A percentile compares a stretch with the other conserved stretches of the same genome.
phyloP scores from a whole-genome alignment of 2,329 filamentous ascomycete genomes.

The Fusarium marasasianum region DNA sequence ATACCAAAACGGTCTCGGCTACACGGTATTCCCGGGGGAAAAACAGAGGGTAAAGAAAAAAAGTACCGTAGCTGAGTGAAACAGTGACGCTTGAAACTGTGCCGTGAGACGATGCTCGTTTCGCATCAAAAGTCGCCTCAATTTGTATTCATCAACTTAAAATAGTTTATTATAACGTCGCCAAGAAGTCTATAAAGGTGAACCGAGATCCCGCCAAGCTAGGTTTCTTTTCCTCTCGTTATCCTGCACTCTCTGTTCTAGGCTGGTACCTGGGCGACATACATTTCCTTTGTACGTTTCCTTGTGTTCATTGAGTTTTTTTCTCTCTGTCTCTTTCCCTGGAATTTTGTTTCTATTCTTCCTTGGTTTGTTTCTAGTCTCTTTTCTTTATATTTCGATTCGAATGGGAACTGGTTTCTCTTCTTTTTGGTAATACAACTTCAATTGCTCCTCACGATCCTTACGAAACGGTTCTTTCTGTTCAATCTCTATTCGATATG shows the following conservation, averaged over 20 bases:
- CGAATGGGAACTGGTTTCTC: conserved; percentile 11
- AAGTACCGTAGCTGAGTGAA: conserved; percentile 2
- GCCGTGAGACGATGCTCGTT: conserved; percentile 9
- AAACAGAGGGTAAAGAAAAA: no score
- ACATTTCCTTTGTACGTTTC: conserved; percentile 15
- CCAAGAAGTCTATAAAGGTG: background rate
- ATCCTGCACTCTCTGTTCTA: conserved; percentile 20
- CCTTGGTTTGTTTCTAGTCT: background rate
- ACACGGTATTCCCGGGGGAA: background rate
- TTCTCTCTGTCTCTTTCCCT: background rate
- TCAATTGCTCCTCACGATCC: background rate
- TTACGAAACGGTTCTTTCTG: background rate
- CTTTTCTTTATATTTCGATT: background rate
- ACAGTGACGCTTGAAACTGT: conserved; percentile 10
- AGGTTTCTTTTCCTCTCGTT: background rate
- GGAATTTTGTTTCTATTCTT: background rate
- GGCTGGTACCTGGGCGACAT: conserved; percentile 24
- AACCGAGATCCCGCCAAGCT: background rate
- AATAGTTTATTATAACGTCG: conserved; percentile 29
- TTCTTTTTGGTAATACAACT: background rate
- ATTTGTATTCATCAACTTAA: background rate
- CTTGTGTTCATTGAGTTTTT: conserved; percentile 4
- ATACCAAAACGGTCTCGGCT: background rate
- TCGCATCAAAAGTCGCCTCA: conserved; percentile 2
- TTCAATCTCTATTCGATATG: background rate